These are phyloP conservation scores for Colletotrichum tabaci DNA, from an alignment of 2,329 filamentous ascomycete species.

Conservation along the genomic window DNA sequence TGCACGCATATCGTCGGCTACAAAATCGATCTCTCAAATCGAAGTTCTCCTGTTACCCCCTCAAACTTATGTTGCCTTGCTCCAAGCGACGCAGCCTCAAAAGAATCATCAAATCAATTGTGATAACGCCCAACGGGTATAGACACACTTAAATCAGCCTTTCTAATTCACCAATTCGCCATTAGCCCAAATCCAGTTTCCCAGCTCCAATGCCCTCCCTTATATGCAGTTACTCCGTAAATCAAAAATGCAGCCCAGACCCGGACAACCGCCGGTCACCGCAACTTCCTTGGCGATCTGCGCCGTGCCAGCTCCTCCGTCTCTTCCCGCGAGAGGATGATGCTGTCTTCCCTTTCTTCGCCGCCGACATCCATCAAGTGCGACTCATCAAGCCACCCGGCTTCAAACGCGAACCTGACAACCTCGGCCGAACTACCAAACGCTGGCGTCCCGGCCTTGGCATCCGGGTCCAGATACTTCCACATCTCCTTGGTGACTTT, in stretches of 20 bases:
- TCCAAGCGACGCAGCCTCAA: no score
- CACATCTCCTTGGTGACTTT: slow-evolving; percentile 67
- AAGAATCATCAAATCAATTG: no score
- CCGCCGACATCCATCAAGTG: slow-evolving; percentile 60
- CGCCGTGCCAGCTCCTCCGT: slow-evolving; percentile 40
- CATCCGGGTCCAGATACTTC: slow-evolving; percentile 67
- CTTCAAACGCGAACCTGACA: slow-evolving; percentile 70
- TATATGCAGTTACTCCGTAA: slow-evolving; percentile 12
- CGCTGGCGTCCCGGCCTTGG: slow-evolving; percentile 61
- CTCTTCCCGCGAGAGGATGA: slow-evolving; percentile 53
- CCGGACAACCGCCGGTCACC: slow-evolving; percentile 3
- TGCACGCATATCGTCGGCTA: no score
- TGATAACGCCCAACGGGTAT: slow-evolving; percentile 10
- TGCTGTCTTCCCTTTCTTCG: slow-evolving; percentile 58
- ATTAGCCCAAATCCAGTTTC: not conserved
- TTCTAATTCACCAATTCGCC: slow-evolving; percentile 4
- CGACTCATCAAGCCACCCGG: slow-evolving; percentile 69
- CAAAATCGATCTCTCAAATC: no score
- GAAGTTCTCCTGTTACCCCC: no score
- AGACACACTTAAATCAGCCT: slow-evolving; percentile 6
- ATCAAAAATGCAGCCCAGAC: not conserved
- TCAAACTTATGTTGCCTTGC: no score
- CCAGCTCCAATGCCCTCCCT: slow-evolving; percentile 2
- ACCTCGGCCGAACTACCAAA: slow-evolving; percentile 71
- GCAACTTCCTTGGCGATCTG: slow-evolving; percentile 19